Conservation (phyloP, 257 asterid genomes). For the Penstemon newberryi region DNA sequence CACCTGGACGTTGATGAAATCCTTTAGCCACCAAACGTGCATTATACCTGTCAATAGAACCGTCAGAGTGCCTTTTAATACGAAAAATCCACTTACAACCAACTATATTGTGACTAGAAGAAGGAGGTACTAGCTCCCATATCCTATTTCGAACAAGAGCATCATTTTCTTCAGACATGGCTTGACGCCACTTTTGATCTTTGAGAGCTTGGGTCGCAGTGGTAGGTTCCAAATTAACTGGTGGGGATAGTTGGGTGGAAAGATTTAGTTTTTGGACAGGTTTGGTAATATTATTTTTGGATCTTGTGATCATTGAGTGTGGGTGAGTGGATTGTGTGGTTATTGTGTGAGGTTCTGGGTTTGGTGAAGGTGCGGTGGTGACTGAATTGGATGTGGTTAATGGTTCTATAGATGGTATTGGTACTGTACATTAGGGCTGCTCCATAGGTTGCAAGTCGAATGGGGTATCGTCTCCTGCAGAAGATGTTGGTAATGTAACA, state of each 20-base stretch:
- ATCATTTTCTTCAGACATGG: not conserved
- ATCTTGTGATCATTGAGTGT: not conserved
- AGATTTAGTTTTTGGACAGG: not conserved
- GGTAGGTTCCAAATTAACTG: not conserved
- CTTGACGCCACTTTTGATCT: not conserved
- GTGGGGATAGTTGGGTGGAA: not conserved
- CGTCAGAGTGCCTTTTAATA: not conserved
- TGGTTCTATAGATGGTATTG: not conserved
- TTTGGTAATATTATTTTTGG: not conserved
- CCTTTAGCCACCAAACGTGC: not conserved
- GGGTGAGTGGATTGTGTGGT: not conserved
- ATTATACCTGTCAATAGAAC: not conserved
- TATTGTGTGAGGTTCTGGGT: not conserved
- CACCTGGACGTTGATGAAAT: not conserved
- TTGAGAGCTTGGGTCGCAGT: not conserved
- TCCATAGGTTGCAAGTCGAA: too few species aligned
- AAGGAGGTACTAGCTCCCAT: constrained; percentile 1
- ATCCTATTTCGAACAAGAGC: not conserved
- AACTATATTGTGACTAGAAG: not conserved
- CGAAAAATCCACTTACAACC: not conserved
- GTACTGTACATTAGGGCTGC: not conserved
- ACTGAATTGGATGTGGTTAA: too few species aligned
- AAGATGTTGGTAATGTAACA: too few species aligned
- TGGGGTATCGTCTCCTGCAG: too few species aligned
- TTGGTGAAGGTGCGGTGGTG: not conserved